These are phyloP conservation scores for Colletotrichum sansevieriae DNA, from an alignment of 2,329 filamentous ascomycete species.

Conservation along the genomic window DNA sequence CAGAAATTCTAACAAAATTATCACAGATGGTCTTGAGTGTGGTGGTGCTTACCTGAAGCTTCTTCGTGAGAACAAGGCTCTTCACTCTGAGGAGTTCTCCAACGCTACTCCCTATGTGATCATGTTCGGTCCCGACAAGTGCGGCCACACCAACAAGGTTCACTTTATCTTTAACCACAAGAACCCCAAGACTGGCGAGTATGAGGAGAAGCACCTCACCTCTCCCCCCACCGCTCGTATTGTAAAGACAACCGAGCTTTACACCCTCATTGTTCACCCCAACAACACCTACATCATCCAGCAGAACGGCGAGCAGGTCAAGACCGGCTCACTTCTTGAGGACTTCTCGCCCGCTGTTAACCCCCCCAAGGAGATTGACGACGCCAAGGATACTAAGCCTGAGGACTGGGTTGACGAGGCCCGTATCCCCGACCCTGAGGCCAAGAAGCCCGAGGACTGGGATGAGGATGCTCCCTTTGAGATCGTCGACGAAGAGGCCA, in stretches of 20 bases:
- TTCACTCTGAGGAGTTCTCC: conserved; percentile 97
- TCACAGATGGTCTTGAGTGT: conserved; percentile 89
- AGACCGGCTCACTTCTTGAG: conserved; percentile 91
- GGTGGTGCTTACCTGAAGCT: conserved; percentile 99
- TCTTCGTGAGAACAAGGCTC: conserved; percentile 95
- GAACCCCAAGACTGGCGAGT: conserved; percentile 99
- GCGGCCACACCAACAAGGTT: conserved; percentile 98
- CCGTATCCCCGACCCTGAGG: conserved; percentile 91
- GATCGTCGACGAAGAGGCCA: conserved; percentile 93
- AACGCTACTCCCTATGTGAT: conserved; percentile 98
- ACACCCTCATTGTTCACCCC: conserved; percentile 95
- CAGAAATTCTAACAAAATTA: conserved; percentile 23
- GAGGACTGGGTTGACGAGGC: conserved; percentile 95
- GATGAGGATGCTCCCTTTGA: conserved; percentile 98
- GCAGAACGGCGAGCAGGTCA: conserved; percentile 89
- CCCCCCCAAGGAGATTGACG: conserved; percentile 93
- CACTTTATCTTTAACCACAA: conserved; percentile 99
- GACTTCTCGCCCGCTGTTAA: conserved; percentile 96
- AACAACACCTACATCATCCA: conserved; percentile 96
- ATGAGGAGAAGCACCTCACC: conserved; percentile 99
- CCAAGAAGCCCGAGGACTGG: conserved; percentile 98
- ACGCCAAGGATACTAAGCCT: conserved; percentile 93
- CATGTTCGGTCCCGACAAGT: conserved; percentile 99
- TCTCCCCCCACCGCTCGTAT: conserved; percentile 87
- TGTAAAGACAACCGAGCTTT: conserved; percentile 91